Evolutionary conservation across 1,139 yeast genomes (phyloP), one percentile per base, ranked within the genome.

Genomic region (Geotrichum fermentans): DNA sequence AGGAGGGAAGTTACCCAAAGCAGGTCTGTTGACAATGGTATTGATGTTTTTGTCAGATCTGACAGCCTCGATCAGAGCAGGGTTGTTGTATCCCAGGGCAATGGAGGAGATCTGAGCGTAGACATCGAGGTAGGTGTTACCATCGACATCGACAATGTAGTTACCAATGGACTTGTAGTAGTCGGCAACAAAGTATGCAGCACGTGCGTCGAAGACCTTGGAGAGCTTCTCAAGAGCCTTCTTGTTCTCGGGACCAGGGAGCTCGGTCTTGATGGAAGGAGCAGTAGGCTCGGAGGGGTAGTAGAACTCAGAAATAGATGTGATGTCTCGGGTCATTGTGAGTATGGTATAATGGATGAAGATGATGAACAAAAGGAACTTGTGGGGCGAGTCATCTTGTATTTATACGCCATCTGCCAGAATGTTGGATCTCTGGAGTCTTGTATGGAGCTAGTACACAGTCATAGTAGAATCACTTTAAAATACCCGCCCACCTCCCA

Each of bases 101-200:
- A 83, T 82, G 3, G 90, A 82, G 2, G 92, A 84, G 58, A 83
- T 82, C 68, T 83, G 92, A 32, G 85, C 83, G 66, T 83, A 83
- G 37, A 80, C 83, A 63, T 83, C 92, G 61, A 83, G 75, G 59
- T 73, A 69, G 37, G 68, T 61, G 70, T 83, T 83, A 14, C 89
- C 90, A 59, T 83, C 92, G 32, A 72, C 82, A 61, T 83, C 92
- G 43, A 72, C 78, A 50, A 83, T 73, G 67, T 83, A 83, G 73
- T 83, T 83, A 57, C 92, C 92, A 26, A 63, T 53, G 1, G 88
- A 81, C 61, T 80, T 80, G 56, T 73, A 73, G 68, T 83, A 83
- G 66, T 83, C 90, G 47, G 78, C 82, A 50, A 81, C 69, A 64
- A 82, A 82, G 69, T 82, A 80, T 35, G 80, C 80, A 43, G 87